Evolutionary conservation across 257 asterid species (phyloP), one percentile per base, ranked within the genome.

Genomic region (Plantago elongata): DNA sequence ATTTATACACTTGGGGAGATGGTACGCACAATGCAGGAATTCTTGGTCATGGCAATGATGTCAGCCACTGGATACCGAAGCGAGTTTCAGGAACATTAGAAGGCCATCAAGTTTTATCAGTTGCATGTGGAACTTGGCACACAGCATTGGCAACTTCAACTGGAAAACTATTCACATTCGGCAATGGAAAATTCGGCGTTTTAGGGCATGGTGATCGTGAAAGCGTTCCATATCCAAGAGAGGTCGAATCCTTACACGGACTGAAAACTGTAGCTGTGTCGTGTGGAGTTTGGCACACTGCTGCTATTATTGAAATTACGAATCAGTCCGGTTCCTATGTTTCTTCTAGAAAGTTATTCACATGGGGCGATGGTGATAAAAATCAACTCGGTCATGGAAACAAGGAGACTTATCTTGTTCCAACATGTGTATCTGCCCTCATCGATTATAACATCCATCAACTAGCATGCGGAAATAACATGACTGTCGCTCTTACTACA

Each of bases 291-390:
- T 93, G 96, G 96, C 97, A 93, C 67, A 89, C 97, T 1, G 97
- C 94, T 51, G 96, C 99, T 42, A 86, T 92, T 61, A 75, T 92
- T 52, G 99, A 87, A 66, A 84, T 84, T 50, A 59, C 82, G 1
- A 84, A 75, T 65, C 95, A 76, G 64, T 22, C 77, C 2, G 81
- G 85, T 43, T 45, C 84, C 14, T 75, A 40, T 64, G 69, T 69
- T 56, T 54, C 82, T 46, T 81, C 96, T 5, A 78, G 90, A 72
- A 92, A 92, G 81, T 43, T 92, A 10, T 92, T 86, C 78, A 89
- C 96, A 0, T 92, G 97, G 99, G 99, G 99, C 1, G 97, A 89
- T 60, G 99, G 99, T 0, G 97, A 84, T 71, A 84, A 85, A 66
- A 15, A 83, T 40, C 78, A 85, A n/a, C 69, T 92, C 16, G 99